A percentile compares a stretch with the other conserved stretches of the same genome.
Conservation (phyloP, 2,329 filamentous ascomycete genomes). For the Trichophyton rubrum region DNA sequence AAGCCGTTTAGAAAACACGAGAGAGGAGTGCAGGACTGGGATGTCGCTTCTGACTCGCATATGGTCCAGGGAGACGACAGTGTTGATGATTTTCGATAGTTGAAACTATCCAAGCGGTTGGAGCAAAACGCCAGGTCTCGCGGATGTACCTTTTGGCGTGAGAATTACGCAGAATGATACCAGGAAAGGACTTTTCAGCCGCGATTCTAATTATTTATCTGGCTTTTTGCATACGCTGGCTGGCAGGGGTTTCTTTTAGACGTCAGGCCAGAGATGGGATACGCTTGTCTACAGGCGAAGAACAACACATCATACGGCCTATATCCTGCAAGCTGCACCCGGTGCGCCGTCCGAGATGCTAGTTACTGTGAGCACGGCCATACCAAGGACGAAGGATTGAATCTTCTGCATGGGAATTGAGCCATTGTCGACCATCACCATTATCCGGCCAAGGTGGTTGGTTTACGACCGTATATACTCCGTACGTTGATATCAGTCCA, state of each 20-base stretch:
- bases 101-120: neutral
- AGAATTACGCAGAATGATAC: neutral
- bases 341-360: neutral
- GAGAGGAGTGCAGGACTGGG: neutral
- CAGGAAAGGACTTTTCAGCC: neutral
- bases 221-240: too few relatives aligned
- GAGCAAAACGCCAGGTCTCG: neutral
- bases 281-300: neutral
- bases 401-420: too few relatives aligned
- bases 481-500: neutral
- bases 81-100: neutral
- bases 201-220: neutral
- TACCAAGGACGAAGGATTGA: too few relatives aligned
- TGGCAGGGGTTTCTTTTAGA: neutral
- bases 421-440: too few relatives aligned
- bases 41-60: neutral
- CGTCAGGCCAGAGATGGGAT: neutral
- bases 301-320: neutral
- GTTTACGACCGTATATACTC: neutral
- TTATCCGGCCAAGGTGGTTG: too few relatives aligned
- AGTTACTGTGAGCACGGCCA: too few relatives aligned
- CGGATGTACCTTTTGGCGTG: neutral
- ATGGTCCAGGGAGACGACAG: neutral
- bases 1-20: neutral
- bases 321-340: neutral